Evolutionary conservation across 2,329 filamentous ascomycete genomes (phyloP).

Genomic region (Venturia pyrina): DNA sequence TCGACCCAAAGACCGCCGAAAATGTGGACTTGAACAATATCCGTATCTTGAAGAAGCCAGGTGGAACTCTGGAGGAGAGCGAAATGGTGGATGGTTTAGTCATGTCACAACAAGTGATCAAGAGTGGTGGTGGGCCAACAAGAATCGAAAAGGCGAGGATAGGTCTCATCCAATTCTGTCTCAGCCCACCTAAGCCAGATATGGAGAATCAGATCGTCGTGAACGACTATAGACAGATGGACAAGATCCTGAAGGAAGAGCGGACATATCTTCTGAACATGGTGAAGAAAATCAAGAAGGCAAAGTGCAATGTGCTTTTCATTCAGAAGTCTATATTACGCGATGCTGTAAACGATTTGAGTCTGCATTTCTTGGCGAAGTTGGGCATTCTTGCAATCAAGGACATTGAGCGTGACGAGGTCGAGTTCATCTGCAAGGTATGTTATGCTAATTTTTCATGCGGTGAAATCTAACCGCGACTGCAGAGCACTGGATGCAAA

Average conservation of each 20-base stretch:
- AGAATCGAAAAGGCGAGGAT: constrained; percentile 97
- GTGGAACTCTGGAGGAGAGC: constrained; percentile 95
- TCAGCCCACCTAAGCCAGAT: constrained; percentile 96
- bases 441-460: not conserved
- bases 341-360: constrained; percentile 95
- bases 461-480: not conserved
- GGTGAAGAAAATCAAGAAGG: constrained; percentile 99
- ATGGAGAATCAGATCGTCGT: constrained; percentile 99
- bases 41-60: constrained; percentile 92
- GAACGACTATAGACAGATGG: constrained; percentile 99
- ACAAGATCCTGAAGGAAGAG: constrained; percentile 99
- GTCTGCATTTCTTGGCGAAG: constrained; percentile 93
- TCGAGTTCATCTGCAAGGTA: constrained; percentile 95
- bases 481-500: constrained; percentile 83
- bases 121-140: constrained; percentile 81
- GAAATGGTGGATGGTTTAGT: constrained; percentile 94
- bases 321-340: constrained; percentile 98
- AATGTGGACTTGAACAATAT: constrained; percentile 97
- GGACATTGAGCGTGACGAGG: constrained; percentile 96
- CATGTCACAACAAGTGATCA: constrained; percentile 83
- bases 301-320: constrained; percentile 96
- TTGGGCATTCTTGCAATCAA: constrained; percentile 93
- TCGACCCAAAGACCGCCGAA: constrained; percentile 88
- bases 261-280: constrained; percentile 95
- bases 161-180: constrained; percentile 95